Conservation (phyloP, 2,329 filamentous ascomycete species). For the Xylaria sp. region DNA sequence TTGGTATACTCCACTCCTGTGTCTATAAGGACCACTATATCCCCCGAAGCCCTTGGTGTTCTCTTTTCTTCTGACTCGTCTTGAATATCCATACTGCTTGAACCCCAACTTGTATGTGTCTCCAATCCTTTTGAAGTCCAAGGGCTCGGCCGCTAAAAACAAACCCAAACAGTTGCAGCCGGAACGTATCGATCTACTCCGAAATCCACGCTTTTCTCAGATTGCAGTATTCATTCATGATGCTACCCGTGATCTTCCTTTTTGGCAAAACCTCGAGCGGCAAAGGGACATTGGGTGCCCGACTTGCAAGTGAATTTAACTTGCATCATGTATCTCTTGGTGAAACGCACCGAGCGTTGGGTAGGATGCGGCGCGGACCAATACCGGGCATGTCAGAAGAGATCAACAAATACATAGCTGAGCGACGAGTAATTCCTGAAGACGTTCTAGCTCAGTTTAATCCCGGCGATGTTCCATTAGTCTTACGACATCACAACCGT, state of each 20-base stretch:
- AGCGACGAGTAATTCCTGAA: background rate
- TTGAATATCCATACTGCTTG: too few species aligned
- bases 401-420: background rate
- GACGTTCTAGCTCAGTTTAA: background rate
- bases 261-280: background rate
- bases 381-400: background rate
- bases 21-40: too few species aligned
- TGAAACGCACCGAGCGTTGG: background rate
- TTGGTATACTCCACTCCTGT: too few species aligned
- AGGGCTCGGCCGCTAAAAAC: background rate
- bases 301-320: background rate
- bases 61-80: too few species aligned
- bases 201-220: background rate
- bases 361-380: too few species aligned
- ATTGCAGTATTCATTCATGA: background rate
- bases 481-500: background rate
- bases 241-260: slow-evolving; percentile 11
- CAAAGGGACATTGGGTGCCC: background rate
- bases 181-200: background rate
- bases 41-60: too few species aligned
- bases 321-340: background rate
- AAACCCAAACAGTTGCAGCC: background rate
- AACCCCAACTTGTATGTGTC: too few species aligned
- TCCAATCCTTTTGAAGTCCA: too few species aligned
- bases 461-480: background rate